Percentiles rank a stretch among this genome's conserved stretches.
Conservation (phyloP, 371 early-diverging fungal genomes). For the Mucor sp. region DNA sequence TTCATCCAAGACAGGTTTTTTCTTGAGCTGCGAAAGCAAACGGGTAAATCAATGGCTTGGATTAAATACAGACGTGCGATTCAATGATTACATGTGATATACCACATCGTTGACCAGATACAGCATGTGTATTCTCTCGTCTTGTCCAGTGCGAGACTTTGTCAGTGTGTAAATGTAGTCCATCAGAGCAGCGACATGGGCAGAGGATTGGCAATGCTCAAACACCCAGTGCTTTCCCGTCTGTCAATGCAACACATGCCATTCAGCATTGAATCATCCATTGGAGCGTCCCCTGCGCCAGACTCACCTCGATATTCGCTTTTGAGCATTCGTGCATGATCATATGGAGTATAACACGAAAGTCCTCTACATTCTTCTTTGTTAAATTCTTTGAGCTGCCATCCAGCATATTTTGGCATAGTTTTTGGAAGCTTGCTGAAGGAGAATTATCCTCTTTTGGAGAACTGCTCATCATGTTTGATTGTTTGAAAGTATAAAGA, state of each 20-base stretch:
- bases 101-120: conserved; percentile 64
- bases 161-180: conserved; percentile 52
- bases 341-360: conserved; percentile 45
- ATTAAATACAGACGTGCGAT: not conserved
- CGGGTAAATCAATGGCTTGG: not conserved
- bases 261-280: not conserved
- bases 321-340: conserved; percentile 65
- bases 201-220: conserved; percentile 47
- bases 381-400: conserved; percentile 12
- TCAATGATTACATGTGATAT: conserved; percentile 51
- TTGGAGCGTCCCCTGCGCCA: not conserved
- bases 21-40: conserved; percentile 42
- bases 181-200: conserved; percentile 39
- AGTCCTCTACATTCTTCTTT: conserved; percentile 35
- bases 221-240: conserved; percentile 65
- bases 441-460: not conserved
- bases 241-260: conserved; percentile 27
- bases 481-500: not conserved
- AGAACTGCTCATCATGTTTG: not conserved
- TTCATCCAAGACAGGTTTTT: conserved; percentile 58
- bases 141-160: conserved; percentile 44
- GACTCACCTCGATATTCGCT: conserved; percentile 59
- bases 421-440: conserved; percentile 18
- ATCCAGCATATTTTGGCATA: conserved; percentile 22
- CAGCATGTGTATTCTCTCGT: conserved; percentile 60